phyloP scores from a whole-genome alignment of 179 eudicot genomes.

The Beta macrorhiza region DNA sequence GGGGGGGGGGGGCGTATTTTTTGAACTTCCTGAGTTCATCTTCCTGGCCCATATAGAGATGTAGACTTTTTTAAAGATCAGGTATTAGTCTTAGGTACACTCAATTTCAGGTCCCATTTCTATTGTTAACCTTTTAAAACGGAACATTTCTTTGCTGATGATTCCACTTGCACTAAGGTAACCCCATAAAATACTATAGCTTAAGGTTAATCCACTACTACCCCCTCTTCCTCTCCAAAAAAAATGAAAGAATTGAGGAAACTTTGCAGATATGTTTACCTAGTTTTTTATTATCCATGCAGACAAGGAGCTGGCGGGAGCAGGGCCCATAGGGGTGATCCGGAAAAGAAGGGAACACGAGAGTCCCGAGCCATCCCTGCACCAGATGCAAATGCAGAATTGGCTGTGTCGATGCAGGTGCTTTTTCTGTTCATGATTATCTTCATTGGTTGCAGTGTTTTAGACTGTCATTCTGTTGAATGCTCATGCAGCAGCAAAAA shows the following conservation, averaged over 20 bases:
- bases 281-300: slow-evolving; percentile 9
- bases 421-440: background rate
- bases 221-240: no score
- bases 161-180: background rate
- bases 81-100: background rate
- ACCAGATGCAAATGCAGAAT: slow-evolving; percentile 92
- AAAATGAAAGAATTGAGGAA: background rate
- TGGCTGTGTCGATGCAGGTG: slow-evolving; percentile 79
- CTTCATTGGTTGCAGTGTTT: no score
- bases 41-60: background rate
- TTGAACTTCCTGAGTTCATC: background rate
- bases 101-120: background rate
- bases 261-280: slow-evolving; percentile 12
- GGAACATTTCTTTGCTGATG: background rate
- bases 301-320: slow-evolving; percentile 76
- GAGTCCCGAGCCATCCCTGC: slow-evolving; percentile 93
- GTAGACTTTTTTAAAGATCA: background rate
- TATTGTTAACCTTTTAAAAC: background rate
- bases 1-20: no score
- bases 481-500: slow-evolving; percentile 1
- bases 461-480: background rate
- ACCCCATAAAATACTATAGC: background rate
- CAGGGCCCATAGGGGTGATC: slow-evolving; percentile 62
- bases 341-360: slow-evolving; percentile 58
- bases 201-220: background rate